These are phyloP conservation scores for Cystoderma amianthinum DNA, from an alignment of 768 basidiomycete species.

Conservation along the genomic window DNA sequence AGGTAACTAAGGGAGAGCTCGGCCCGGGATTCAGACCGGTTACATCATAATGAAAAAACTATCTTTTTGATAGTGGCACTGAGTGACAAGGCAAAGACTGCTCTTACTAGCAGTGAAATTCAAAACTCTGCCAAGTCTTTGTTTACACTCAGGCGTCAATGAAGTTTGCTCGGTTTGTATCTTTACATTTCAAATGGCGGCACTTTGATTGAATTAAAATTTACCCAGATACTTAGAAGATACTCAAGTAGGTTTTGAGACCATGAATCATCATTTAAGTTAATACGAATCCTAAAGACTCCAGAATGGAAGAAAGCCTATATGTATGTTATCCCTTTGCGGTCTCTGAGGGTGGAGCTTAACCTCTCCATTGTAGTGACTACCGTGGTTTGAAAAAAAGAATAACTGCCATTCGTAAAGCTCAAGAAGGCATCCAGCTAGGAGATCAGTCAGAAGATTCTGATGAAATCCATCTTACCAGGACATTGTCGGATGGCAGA, in stretches of 20 bases:
- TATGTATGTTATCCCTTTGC: constrained; percentile 33
- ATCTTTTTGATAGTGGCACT: too few species aligned
- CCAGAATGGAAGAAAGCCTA: constrained; percentile 73
- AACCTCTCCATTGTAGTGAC: constrained; percentile 57
- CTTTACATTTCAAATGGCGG: too few species aligned
- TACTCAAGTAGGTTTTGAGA: constrained; percentile 57
- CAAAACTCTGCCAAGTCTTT: constrained; percentile 1
- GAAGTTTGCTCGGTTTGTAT: constrained; percentile 53
- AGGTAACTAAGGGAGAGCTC: too few species aligned
- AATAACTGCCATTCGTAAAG: constrained; percentile 47
- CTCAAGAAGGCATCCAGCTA: constrained; percentile 18
- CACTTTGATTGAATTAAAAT: too few species aligned
- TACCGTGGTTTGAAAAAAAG: constrained; percentile 67
- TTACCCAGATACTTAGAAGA: constrained; percentile 56
- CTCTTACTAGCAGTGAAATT: too few species aligned
- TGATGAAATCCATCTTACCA: constrained; percentile 1
- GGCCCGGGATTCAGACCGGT: too few species aligned
- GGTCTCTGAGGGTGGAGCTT: not conserved
- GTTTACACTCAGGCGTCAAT: constrained; percentile 22
- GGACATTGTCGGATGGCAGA: too few species aligned
- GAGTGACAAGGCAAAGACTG: too few species aligned
- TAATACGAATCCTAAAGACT: constrained; percentile 30
- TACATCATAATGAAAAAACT: too few species aligned
- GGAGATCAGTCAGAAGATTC: constrained; percentile 11
- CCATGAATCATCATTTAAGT: not conserved